These are phyloP conservation scores for sorghum (Sorghum bicolor) DNA, from an alignment of 176 grass and related monocot species.

Conservation along the genomic window DNA sequence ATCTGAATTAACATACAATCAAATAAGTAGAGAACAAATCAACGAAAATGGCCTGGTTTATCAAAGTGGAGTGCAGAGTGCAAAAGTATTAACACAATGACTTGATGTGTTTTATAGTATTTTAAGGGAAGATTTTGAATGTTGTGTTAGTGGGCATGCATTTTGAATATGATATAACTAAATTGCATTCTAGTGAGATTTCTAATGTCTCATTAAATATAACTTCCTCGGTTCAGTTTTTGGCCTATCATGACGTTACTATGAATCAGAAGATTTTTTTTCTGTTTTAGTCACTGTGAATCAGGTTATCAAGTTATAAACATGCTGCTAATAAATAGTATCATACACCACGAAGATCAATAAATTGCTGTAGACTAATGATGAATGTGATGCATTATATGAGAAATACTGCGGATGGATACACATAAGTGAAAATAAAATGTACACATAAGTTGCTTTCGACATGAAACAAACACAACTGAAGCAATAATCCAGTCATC, in stretches of 20 bases:
- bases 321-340: not conserved
- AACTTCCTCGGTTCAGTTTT: not conserved
- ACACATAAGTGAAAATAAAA: not conserved
- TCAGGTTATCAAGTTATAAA: not conserved
- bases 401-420: not conserved
- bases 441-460: not conserved
- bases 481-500: not conserved
- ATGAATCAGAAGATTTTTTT: not conserved
- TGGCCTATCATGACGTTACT: not conserved
- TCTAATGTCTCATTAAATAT: not conserved
- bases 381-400: not conserved
- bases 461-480: not conserved
- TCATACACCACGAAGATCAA: not conserved
- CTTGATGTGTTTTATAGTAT: not conserved
- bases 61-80: not conserved
- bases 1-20: constrained; percentile 18
- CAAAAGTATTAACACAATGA: not conserved
- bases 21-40: not conserved
- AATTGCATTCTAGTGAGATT: not conserved
- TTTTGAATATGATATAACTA: not conserved
- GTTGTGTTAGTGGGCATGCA: not conserved
- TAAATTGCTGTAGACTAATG: not conserved
- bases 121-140: not conserved
- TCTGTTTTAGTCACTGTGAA: not conserved
- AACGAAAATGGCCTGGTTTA: not conserved